phyloP scores from a whole-genome alignment of 495 filamentous ascomycete species.

The Corynascus novoguineensis region DNA sequence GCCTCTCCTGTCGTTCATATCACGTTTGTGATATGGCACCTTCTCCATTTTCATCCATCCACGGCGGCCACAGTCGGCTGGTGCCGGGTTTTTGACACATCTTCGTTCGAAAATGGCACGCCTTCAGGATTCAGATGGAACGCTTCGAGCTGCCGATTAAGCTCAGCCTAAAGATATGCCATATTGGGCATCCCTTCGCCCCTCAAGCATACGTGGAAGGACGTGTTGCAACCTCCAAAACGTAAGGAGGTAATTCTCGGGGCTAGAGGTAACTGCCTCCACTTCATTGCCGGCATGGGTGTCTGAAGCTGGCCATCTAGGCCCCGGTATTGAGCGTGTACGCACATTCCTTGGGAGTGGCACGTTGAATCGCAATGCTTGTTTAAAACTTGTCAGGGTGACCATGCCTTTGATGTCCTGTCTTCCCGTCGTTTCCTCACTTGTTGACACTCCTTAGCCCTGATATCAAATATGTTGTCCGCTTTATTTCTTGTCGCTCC shows the following conservation, averaged over 20 bases:
- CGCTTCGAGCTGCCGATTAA: not conserved
- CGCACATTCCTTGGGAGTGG: not conserved
- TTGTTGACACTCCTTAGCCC: not conserved
- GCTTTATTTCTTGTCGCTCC: constrained; percentile 7
- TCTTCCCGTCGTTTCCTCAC: not conserved
- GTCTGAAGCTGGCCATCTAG: not conserved
- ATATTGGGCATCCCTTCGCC: not conserved
- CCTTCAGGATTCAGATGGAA: not conserved
- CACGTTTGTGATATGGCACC: not conserved
- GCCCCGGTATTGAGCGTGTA: not conserved
- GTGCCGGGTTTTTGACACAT: not conserved
- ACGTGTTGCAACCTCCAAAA: not conserved
- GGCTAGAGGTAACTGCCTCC: not conserved
- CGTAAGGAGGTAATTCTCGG: not conserved
- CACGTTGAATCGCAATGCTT: not conserved
- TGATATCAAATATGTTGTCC: constrained; percentile 3
- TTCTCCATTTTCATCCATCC: not conserved
- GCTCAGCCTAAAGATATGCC: not conserved
- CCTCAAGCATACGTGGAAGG: not conserved
- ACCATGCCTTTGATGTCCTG: not conserved
- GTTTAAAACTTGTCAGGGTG: not conserved
- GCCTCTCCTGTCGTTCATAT: not conserved
- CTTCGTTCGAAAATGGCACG: not conserved
- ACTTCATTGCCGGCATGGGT: not conserved
- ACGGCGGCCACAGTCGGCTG: not conserved